Percentiles rank a stretch among this genome's conserved stretches.
These are phyloP conservation scores for Clonostachys sp. DNA, from an alignment of 2,329 filamentous ascomycete genomes.

Conservation along the genomic window DNA sequence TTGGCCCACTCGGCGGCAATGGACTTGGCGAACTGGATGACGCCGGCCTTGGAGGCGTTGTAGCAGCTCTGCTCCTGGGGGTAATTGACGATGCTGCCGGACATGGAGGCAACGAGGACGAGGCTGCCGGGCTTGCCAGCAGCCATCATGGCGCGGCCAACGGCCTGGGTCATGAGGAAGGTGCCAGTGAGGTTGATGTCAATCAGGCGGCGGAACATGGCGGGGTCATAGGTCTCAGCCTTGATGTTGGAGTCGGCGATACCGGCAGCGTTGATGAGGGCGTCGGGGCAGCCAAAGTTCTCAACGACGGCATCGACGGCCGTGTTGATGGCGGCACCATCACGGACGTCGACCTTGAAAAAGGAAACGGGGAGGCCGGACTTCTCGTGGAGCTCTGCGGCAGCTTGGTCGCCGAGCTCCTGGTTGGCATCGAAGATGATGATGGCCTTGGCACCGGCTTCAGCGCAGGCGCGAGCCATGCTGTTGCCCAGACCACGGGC, in stretches of 20 bases:
- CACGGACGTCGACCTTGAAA: slow-evolving; percentile 75
- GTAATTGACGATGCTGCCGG: slow-evolving; percentile 79
- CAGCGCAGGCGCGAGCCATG: slow-evolving; percentile 73
- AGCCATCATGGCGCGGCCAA: slow-evolving; percentile 69
- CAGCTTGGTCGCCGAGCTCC: slow-evolving; percentile 66
- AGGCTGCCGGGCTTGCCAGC: slow-evolving; percentile 67
- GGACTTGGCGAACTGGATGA: slow-evolving; percentile 74
- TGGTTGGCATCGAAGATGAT: slow-evolving; percentile 76
- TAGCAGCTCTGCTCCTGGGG: slow-evolving; percentile 80
- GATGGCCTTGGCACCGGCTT: slow-evolving; percentile 70
- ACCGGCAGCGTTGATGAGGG: slow-evolving; percentile 75
- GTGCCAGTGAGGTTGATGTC: slow-evolving; percentile 80
- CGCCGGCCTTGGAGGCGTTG: slow-evolving; percentile 79
- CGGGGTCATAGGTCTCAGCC: slow-evolving; percentile 70
- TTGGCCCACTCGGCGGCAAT: slow-evolving; percentile 83
- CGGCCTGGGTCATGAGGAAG: slow-evolving; percentile 72
- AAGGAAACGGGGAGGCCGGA: slow-evolving; percentile 71
- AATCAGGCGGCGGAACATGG: slow-evolving; percentile 73
- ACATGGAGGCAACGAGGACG: slow-evolving; percentile 76
- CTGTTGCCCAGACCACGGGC: slow-evolving; percentile 74
- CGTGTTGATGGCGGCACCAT: slow-evolving; percentile 64
- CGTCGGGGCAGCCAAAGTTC: slow-evolving; percentile 65
- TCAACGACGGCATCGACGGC: slow-evolving; percentile 63
- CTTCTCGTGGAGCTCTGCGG: slow-evolving; percentile 65
- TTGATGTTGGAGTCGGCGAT: slow-evolving; percentile 83